A percentile compares a stretch with the other conserved stretches of the same genome.
phyloP scores from a whole-genome alignment of 768 basidiomycete genomes.

The Russula sp. region DNA sequence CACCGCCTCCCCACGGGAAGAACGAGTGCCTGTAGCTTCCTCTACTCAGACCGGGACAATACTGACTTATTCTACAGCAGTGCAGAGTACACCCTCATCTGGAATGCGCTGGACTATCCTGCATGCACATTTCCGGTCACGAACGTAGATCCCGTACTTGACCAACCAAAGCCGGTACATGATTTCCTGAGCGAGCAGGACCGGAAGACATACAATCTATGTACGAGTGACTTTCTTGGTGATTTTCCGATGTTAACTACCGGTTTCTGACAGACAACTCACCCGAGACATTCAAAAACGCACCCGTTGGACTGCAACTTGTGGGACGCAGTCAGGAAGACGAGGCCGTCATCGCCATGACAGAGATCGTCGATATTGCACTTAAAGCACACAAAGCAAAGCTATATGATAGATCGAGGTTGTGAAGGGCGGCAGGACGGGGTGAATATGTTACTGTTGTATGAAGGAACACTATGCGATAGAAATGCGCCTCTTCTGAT shows the following conservation, averaged over 20 bases:
- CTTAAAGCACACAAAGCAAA: slow-evolving; percentile 29
- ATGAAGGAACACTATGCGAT: background rate
- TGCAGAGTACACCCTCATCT: slow-evolving; percentile 41
- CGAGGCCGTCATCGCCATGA: slow-evolving; percentile 47
- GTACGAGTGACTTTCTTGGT: slow-evolving; percentile 32
- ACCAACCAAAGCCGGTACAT: slow-evolving; percentile 32
- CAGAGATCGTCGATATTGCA: slow-evolving; percentile 39
- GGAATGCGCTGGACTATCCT: slow-evolving; percentile 45
- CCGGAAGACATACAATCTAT: slow-evolving; percentile 39
- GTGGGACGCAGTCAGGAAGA: slow-evolving; percentile 45
- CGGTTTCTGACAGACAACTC: slow-evolving; percentile 15
- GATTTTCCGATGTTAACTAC: background rate
- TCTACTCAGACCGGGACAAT: background rate
- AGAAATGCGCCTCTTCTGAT: background rate
- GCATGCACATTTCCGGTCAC: slow-evolving; percentile 44
- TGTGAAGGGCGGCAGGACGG: background rate
- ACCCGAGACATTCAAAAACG: slow-evolving; percentile 36
- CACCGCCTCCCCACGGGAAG: slow-evolving; percentile 42
- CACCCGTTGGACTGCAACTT: slow-evolving; percentile 46
- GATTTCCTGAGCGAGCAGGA: slow-evolving; percentile 41
- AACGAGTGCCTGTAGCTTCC: slow-evolving; percentile 32
- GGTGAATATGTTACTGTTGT: background rate
- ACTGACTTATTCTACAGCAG: slow-evolving; percentile 28
- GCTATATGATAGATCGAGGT: background rate
- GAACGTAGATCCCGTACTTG: slow-evolving; percentile 38